Conservation (phyloP, 2,329 filamentous ascomycete genomes). For the Davidsoniella virescens region DNA sequence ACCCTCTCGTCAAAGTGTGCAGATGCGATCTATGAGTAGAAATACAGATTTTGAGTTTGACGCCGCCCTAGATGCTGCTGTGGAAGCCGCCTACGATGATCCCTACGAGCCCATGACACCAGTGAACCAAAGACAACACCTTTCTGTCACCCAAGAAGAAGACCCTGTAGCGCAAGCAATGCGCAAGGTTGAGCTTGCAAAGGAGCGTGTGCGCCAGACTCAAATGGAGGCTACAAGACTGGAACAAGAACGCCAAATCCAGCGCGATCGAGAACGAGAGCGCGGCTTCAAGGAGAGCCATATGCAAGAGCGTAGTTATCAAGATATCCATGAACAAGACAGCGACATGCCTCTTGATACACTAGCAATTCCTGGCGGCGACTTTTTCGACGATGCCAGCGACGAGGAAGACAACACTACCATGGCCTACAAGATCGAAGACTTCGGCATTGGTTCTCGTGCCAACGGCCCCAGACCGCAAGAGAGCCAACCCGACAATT, state of each 20-base stretch:
- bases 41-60: slow-evolving; percentile 83
- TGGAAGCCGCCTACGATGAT: slow-evolving; percentile 91
- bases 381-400: slow-evolving; percentile 43
- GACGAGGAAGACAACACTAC: slow-evolving; percentile 81
- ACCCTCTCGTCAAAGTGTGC: slow-evolving; percentile 7
- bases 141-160: slow-evolving; percentile 24
- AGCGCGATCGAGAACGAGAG: slow-evolving; percentile 16
- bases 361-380: slow-evolving; percentile 17
- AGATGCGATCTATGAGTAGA: slow-evolving; percentile 47
- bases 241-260: slow-evolving; percentile 33
- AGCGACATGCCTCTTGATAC: slow-evolving; percentile 6
- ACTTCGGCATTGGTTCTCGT: slow-evolving; percentile 51
- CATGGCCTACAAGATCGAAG: slow-evolving; percentile 63
- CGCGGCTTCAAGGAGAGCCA: slow-evolving; percentile 2
- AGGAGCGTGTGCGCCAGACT: slow-evolving; percentile 57
- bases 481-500: neutral
- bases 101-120: slow-evolving; percentile 59
- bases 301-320: neutral
- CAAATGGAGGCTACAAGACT: slow-evolving; percentile 45
- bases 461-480: neutral
- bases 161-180: slow-evolving; percentile 29
- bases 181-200: slow-evolving; percentile 56
- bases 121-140: slow-evolving; percentile 21
- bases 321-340: neutral
- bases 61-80: slow-evolving; percentile 82